phyloP scores from a whole-genome alignment of 768 basidiomycete genomes.

The Zangia roseola region DNA sequence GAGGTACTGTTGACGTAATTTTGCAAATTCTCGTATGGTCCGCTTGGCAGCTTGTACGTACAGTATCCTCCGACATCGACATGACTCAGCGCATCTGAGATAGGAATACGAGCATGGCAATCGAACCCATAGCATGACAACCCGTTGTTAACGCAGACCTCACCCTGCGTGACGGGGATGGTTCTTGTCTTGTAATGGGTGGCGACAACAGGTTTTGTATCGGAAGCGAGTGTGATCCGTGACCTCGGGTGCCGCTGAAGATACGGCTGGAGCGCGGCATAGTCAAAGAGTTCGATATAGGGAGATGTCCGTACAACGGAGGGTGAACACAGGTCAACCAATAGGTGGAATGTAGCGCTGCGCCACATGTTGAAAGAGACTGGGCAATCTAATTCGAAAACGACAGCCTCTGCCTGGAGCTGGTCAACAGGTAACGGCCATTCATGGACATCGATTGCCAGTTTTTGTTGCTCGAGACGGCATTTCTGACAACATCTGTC shows the following conservation, averaged over 20 bases:
- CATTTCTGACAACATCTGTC: constrained; percentile 28
- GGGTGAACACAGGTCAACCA: constrained; percentile 34
- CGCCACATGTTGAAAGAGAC: constrained; percentile 39
- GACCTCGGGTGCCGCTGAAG: constrained; percentile 3
- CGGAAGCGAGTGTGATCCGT: constrained; percentile 38
- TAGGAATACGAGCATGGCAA: constrained; percentile 3
- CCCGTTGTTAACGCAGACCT: constrained; percentile 30
- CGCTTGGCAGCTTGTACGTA: constrained; percentile 31
- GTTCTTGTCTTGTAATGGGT: constrained; percentile 31
- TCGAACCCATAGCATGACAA: constrained; percentile 33
- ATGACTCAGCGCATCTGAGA: constrained; percentile 9
- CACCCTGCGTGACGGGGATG: constrained; percentile 15
- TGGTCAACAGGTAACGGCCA: constrained; percentile 43
- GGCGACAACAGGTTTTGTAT: constrained; percentile 31
- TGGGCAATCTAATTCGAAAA: constrained; percentile 45
- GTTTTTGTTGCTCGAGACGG: neutral
- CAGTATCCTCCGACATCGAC: constrained; percentile 21
- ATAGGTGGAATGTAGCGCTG: constrained; percentile 20
- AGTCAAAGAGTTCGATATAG: constrained; percentile 2
- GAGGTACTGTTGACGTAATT: constrained; percentile 34
- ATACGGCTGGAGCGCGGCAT: neutral
- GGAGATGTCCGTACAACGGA: neutral
- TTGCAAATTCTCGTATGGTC: constrained; percentile 36
- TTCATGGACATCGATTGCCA: constrained; percentile 39
- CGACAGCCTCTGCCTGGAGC: constrained; percentile 20